These are phyloP conservation scores for Dictyostelium brefeldianum DNA, from an alignment of 78 protist species.

Conservation along the genomic window DNA sequence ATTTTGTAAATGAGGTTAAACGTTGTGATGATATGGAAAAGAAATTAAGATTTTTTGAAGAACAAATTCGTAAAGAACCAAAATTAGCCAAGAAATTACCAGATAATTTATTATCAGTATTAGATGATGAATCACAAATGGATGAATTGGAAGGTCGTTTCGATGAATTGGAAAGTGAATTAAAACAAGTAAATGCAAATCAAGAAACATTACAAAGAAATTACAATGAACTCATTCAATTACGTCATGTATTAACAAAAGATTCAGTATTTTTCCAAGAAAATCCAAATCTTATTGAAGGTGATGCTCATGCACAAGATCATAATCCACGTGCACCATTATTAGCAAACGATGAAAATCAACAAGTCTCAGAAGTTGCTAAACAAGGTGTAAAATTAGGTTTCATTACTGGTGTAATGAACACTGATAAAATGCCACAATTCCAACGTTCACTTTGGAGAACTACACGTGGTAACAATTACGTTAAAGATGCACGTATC, in stretches of 20 bases:
- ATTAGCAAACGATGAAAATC: conserved; percentile 11
- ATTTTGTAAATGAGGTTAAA: conserved; percentile 92
- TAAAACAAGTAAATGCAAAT: conserved; percentile 85
- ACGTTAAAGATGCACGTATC: conserved; percentile 81
- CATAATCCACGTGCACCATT: conserved; percentile 54
- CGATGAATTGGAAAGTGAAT: conserved; percentile 83
- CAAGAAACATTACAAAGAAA: conserved; percentile 82
- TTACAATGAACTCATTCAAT: conserved; percentile 83
- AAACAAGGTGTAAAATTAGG: conserved; percentile 79
- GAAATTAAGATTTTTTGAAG: conserved; percentile 86
- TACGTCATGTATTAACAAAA: conserved; percentile 79
- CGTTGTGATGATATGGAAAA: conserved; percentile 95
- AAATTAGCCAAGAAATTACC: conserved; percentile 8
- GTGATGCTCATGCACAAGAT: conserved; percentile 30
- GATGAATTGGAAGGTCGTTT: conserved; percentile 83
- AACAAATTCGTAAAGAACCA: conserved; percentile 55
- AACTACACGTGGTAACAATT: conserved; percentile 94
- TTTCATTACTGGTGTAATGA: conserved; percentile 89
- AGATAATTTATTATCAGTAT: background rate
- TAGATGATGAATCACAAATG: conserved; percentile 58
- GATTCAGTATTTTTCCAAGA: conserved; percentile 87
- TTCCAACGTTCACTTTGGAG: conserved; percentile 94
- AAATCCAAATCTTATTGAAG: conserved; percentile 66
- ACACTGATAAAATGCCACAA: conserved; percentile 38
- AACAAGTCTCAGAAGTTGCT: conserved; percentile 24